phyloP scores from a whole-genome alignment of 2,329 filamentous ascomycete genomes.

The Epichloe aotearoae region DNA sequence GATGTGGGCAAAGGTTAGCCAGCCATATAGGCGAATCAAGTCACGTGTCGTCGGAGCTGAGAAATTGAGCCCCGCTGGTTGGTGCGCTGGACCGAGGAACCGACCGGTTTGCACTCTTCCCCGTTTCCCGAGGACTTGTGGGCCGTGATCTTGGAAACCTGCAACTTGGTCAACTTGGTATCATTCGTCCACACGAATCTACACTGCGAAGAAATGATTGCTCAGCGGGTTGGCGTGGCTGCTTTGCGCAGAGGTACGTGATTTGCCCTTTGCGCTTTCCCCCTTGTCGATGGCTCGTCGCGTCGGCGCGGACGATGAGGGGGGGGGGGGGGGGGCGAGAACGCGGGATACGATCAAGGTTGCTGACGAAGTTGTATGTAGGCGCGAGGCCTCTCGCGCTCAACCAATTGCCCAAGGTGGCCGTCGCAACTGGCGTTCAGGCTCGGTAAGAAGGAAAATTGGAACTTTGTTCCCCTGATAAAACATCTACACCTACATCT shows the following conservation, averaged over 20 bases:
- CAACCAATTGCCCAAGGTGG: conserved; percentile 28
- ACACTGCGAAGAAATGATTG: conserved; percentile 32
- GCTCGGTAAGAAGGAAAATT: conserved; percentile 34
- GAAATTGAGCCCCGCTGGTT: conserved; percentile 26
- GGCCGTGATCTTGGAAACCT: neutral
- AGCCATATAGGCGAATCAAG: conserved; percentile 5
- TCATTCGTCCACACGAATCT: conserved; percentile 2
- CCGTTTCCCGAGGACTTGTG: neutral
- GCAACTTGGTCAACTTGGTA: neutral
- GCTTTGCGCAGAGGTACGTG: conserved; percentile 44
- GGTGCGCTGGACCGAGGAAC: conserved; percentile 31
- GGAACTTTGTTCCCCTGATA: too few species aligned
- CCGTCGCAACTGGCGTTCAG: conserved; percentile 30
- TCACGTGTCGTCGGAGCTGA: conserved; percentile 22
- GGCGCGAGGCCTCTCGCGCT: conserved; percentile 32
- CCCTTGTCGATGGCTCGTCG: too few species aligned
- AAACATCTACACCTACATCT: too few species aligned
- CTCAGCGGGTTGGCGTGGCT: conserved; percentile 43
- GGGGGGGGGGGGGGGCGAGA: too few species aligned
- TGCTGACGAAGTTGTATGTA: conserved; percentile 10
- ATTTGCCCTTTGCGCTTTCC: neutral
- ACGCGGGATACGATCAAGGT: too few species aligned
- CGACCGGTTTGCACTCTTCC: conserved; percentile 11
- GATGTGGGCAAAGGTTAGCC: neutral
- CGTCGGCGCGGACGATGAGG: neutral